A percentile compares a stretch with the other conserved stretches of the same genome.
phyloP scores from a whole-genome alignment of 2,329 filamentous ascomycete genomes.

The Aspergillus neoniger region DNA sequence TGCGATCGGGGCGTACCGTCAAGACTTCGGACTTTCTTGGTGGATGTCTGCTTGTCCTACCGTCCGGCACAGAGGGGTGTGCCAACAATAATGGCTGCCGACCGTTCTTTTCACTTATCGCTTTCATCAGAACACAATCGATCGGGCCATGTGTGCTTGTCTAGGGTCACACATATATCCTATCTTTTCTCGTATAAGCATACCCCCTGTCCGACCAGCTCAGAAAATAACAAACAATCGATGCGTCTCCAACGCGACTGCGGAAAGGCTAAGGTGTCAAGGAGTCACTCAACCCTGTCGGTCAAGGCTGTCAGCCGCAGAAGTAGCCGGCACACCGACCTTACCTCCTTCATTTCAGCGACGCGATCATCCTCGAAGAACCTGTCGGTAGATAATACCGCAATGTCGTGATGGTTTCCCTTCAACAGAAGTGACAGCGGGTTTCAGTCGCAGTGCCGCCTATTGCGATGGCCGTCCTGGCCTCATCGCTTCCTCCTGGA shows the following conservation, averaged over 20 bases:
- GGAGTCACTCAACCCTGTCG: neutral
- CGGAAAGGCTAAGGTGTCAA: neutral
- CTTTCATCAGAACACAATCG: neutral
- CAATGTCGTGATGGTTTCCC: neutral
- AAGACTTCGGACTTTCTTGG: neutral
- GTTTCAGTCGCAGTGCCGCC: neutral
- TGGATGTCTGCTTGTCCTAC: neutral
- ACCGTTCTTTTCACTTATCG: neutral
- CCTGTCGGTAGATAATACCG: too few relatives aligned
- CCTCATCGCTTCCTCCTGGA: conserved; percentile 20
- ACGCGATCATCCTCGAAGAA: neutral
- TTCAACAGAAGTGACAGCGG: neutral
- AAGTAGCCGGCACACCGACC: neutral
- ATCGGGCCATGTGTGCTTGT: neutral
- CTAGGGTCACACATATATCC: neutral
- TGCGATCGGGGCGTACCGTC: neutral
- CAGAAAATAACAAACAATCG: neutral
- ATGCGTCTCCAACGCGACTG: neutral
- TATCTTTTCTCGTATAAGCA: neutral
- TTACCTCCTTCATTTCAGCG: neutral
- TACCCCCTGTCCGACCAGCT: neutral
- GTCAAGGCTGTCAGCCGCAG: neutral
- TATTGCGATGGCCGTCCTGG: neutral
- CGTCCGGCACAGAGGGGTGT: neutral
- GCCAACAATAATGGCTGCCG: neutral